A percentile compares a stretch with the other conserved stretches of the same genome.
phyloP scores from a whole-genome alignment of 169 alveolate species.

The Ichthyophthirius multifiliis region DNA sequence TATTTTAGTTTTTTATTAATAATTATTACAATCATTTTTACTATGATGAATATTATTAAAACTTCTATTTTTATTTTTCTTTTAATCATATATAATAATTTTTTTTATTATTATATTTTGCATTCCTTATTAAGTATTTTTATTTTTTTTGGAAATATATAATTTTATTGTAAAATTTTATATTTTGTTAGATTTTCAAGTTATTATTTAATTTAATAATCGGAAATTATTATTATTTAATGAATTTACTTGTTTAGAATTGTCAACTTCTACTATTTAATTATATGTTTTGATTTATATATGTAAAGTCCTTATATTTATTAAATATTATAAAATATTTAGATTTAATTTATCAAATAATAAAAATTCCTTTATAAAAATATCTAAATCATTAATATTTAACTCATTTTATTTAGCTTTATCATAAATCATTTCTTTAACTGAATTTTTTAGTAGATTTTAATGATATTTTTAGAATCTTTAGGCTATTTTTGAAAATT shows the following conservation, averaged over 20 bases:
- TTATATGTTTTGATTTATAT: conserved; percentile 15
- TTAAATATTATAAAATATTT: conserved; percentile 11
- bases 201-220: conserved; percentile 9
- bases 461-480: neutral
- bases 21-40: too few relatives aligned
- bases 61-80: too few relatives aligned
- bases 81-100: too few relatives aligned
- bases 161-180: conserved; percentile 10
- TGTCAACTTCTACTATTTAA: conserved; percentile 4
- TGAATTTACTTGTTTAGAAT: conserved; percentile 14
- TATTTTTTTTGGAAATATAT: conserved; percentile 15
- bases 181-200: conserved; percentile 7
- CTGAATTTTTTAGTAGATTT: neutral
- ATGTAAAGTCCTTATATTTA: conserved; percentile 2
- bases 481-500: neutral
- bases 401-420: conserved; percentile 14
- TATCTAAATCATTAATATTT: conserved; percentile 21
- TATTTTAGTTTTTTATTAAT: too few relatives aligned
- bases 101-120: too few relatives aligned
- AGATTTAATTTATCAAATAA: conserved; percentile 6
- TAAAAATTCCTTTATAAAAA: neutral
- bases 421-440: conserved; percentile 17
- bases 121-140: conserved; percentile 20
- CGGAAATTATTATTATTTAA: conserved; percentile 4
- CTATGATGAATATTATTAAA: too few relatives aligned